phyloP scores from a whole-genome alignment of 2,329 filamentous ascomycete species.

The Hypoxylon sp. region DNA sequence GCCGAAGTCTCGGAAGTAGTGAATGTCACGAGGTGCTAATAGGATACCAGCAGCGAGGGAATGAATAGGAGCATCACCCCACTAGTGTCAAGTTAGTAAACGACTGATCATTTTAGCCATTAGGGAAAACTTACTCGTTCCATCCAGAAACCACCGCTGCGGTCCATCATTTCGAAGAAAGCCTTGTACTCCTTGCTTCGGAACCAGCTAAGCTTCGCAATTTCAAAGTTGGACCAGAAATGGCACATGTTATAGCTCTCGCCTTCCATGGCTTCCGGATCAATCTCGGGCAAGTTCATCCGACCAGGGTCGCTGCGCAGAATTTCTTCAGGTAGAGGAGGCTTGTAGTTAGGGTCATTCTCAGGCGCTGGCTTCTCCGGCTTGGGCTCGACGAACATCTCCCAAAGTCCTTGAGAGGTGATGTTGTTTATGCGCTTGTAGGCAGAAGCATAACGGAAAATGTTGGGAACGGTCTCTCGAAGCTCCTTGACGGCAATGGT shows the following conservation, averaged over 20 bases:
- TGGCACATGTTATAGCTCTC: slow-evolving; percentile 99
- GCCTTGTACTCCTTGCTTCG: slow-evolving; percentile 97
- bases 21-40: slow-evolving; percentile 84
- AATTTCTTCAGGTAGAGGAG: slow-evolving; percentile 83
- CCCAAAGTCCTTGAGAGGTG: slow-evolving; percentile 93
- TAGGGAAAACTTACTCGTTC: slow-evolving; percentile 78
- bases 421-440: slow-evolving; percentile 95
- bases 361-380: slow-evolving; percentile 72
- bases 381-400: slow-evolving; percentile 92
- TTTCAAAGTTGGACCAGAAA: slow-evolving; percentile 99
- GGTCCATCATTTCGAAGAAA: slow-evolving; percentile 99
- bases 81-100: slow-evolving; percentile 70
- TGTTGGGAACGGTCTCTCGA: slow-evolving; percentile 97
- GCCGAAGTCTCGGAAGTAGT: slow-evolving; percentile 99
- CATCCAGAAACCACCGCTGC: slow-evolving; percentile 98
- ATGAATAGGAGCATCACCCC: slow-evolving; percentile 98
- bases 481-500: slow-evolving; percentile 99
- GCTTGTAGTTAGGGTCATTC: slow-evolving; percentile 75
- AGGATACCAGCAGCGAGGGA: slow-evolving; percentile 94
- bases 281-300: slow-evolving; percentile 82
- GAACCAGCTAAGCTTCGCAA: slow-evolving; percentile 95
- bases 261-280: slow-evolving; percentile 94
- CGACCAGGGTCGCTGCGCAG: slow-evolving; percentile 80
- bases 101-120: slow-evolving; percentile 16
- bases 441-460: slow-evolving; percentile 98